Evolutionary conservation across 2,329 filamentous ascomycete species (phyloP).

Genomic region (Aspergillus vadensis): DNA sequence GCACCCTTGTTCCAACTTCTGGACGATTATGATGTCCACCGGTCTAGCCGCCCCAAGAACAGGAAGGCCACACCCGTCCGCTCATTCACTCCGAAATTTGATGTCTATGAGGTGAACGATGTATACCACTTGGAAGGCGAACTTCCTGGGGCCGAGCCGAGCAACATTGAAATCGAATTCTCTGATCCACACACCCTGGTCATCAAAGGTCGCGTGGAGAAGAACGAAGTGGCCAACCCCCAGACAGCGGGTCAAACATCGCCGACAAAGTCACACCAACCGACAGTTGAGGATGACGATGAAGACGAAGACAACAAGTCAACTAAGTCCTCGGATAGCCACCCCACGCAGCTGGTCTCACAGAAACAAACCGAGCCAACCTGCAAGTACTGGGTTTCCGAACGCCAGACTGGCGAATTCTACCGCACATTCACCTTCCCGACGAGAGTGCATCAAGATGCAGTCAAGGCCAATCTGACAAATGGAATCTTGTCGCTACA

Average conservation of each 20-base stretch:
- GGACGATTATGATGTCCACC: slow-evolving; percentile 44
- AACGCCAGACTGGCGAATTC: slow-evolving; percentile 61
- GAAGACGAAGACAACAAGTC: slow-evolving; percentile 26
- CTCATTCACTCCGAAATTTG: slow-evolving; percentile 45
- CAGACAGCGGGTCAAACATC: slow-evolving; percentile 24
- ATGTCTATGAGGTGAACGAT: slow-evolving; percentile 46
- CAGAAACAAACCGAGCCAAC: slow-evolving; percentile 20
- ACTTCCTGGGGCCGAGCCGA: slow-evolving; percentile 47
- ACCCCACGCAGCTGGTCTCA: slow-evolving; percentile 27
- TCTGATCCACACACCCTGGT: slow-evolving; percentile 48
- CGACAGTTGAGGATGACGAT: slow-evolving; percentile 58
- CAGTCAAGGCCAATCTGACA: slow-evolving; percentile 60
- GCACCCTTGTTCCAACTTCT: slow-evolving; percentile 47
- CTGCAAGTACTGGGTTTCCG: slow-evolving; percentile 58
- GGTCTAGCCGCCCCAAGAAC: slow-evolving; percentile 23
- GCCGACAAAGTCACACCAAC: slow-evolving; percentile 40
- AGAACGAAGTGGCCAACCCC: slow-evolving; percentile 24
- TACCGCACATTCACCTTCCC: slow-evolving; percentile 60
- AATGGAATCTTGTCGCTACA: slow-evolving; percentile 59
- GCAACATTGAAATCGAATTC: slow-evolving; percentile 51
- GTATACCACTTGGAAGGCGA: slow-evolving; percentile 50
- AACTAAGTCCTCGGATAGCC: slow-evolving; percentile 12
- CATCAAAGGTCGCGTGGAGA: slow-evolving; percentile 45
- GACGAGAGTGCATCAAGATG: slow-evolving; percentile 58
- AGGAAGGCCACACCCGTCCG: slow-evolving; percentile 23